phyloP scores from a whole-genome alignment of 306 rosid species.

The Aeschynomene evenia region DNA sequence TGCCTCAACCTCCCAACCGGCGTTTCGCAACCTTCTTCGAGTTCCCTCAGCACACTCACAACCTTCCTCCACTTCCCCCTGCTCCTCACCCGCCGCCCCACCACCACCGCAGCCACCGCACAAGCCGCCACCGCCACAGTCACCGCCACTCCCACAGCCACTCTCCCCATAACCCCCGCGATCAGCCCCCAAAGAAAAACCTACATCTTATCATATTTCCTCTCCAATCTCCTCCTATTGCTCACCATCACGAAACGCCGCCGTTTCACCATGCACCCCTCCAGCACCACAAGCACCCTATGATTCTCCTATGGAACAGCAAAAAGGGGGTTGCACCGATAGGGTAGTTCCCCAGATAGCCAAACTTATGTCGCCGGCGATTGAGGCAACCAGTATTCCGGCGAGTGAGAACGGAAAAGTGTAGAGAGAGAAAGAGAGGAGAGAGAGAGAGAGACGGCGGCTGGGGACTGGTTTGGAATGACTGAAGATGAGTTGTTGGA shows the following conservation, averaged over 20 bases:
- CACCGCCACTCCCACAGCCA: constrained; percentile 61
- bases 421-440: constrained; percentile 16
- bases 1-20: constrained; percentile 67
- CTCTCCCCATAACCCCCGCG: constrained; percentile 62
- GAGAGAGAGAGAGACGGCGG: constrained; percentile 33
- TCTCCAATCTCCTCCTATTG: constrained; percentile 41
- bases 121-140: constrained; percentile 70
- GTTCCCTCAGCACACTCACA: constrained; percentile 61
- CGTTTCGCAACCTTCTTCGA: constrained; percentile 72
- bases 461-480: constrained; percentile 32
- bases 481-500: constrained; percentile 40
- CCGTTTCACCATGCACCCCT: constrained; percentile 69
- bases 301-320: not conserved
- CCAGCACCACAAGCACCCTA: not conserved
- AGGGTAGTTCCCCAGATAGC: not conserved
- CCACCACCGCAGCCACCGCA: constrained; percentile 76
- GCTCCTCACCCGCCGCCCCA: constrained; percentile 68
- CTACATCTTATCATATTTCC: constrained; percentile 51
- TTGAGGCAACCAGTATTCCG: not conserved
- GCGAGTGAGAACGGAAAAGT: constrained; percentile 31
- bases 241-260: constrained; percentile 45
- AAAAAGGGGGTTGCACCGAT: not conserved
- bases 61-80: constrained; percentile 76
- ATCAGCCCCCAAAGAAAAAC: constrained; percentile 31
- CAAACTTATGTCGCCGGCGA: not conserved